phyloP scores from a whole-genome alignment of 495 filamentous ascomycete species.

The Glonium stellatum region DNA sequence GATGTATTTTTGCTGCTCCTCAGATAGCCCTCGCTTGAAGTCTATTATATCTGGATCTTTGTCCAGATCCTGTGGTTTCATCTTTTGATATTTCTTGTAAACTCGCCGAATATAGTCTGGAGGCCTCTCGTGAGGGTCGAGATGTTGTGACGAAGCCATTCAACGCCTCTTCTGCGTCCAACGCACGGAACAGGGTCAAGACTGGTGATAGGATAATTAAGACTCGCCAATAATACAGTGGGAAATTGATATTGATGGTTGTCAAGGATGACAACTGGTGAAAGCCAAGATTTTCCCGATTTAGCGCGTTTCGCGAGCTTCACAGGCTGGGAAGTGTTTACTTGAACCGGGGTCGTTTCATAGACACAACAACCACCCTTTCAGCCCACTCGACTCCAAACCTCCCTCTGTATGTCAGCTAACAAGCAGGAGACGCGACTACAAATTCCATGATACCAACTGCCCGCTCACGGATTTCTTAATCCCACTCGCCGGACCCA shows the following conservation, averaged over 20 bases:
- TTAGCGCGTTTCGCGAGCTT: too few species aligned
- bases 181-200: too few species aligned
- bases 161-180: too few species aligned
- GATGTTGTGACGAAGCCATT: slow-evolving; percentile 17
- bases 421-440: slow-evolving; percentile 1
- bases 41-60: slow-evolving; percentile 47
- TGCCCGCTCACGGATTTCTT: not conserved
- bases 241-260: too few species aligned
- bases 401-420: not conserved
- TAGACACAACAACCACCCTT: slow-evolving; percentile 14
- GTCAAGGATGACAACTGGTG: too few species aligned
- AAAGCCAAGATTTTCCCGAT: too few species aligned
- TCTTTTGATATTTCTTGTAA: slow-evolving; percentile 59
- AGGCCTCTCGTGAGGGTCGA: slow-evolving; percentile 65
- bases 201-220: too few species aligned
- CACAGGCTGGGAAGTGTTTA: too few species aligned
- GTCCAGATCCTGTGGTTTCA: slow-evolving; percentile 40
- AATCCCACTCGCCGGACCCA: not conserved
- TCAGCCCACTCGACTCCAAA: not conserved
- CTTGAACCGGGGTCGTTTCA: too few species aligned
- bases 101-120: slow-evolving; percentile 54
- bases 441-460: not conserved
- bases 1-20: slow-evolving; percentile 4
- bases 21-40: slow-evolving; percentile 33
- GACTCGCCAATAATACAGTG: too few species aligned